Evolutionary conservation across 2,329 filamentous ascomycete genomes (phyloP).

Genomic region (Endoconidiophora polonica): DNA sequence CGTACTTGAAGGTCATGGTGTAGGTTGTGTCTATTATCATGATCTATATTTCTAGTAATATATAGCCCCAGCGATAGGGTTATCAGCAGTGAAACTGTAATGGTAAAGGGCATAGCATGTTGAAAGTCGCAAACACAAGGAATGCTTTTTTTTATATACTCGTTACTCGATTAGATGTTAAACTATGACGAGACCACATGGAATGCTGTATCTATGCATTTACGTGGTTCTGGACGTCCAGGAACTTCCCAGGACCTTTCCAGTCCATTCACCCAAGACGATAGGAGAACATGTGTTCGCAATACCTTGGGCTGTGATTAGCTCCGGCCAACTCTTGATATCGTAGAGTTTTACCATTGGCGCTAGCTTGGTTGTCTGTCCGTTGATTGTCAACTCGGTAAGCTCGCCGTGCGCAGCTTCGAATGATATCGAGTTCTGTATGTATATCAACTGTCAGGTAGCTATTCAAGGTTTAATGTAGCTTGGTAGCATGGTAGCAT

Average conservation of each 20-base stretch:
- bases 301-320: slow-evolving; percentile 6
- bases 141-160: no score
- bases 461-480: not conserved
- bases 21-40: no score
- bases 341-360: slow-evolving; percentile 11
- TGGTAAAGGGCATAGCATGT: no score
- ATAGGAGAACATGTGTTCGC: not conserved
- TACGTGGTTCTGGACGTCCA: slow-evolving; percentile 1
- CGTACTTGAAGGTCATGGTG: no score
- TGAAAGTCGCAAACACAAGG: no score
- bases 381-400: slow-evolving; percentile 20
- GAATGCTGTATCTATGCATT: not conserved
- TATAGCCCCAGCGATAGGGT: no score
- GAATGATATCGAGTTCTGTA: slow-evolving; percentile 19
- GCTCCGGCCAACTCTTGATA: slow-evolving; percentile 7
- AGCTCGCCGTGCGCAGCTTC: slow-evolving; percentile 24
- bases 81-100: no score
- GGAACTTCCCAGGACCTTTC: slow-evolving; percentile 10
- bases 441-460: not conserved
- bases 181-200: no score
- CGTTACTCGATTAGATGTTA: no score
- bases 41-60: no score
- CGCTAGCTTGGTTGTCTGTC: slow-evolving; percentile 1
- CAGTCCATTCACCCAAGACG: slow-evolving; percentile 7
- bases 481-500: not conserved